These are phyloP conservation scores for Lenwebbia sp. DNA, from an alignment of 345 rosid genomes.

Conservation along the genomic window DNA sequence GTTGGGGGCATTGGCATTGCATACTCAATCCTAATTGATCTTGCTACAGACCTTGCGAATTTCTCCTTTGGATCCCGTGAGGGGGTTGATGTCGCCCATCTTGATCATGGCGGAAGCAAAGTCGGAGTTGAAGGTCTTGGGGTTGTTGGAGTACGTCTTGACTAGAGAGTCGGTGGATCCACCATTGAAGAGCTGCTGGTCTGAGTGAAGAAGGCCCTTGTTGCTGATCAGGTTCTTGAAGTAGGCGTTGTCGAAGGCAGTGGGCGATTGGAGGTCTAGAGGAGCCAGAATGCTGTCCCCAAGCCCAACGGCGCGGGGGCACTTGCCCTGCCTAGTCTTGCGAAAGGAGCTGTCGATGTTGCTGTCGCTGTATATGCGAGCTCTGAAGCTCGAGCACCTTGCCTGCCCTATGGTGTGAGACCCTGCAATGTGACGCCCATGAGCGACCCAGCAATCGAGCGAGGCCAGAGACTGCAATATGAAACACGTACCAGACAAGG, in stretches of 20 bases:
- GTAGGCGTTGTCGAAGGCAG: constrained; percentile 40
- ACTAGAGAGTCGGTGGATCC: constrained; percentile 35
- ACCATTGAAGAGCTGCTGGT: constrained; percentile 33
- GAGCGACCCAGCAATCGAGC: background rate
- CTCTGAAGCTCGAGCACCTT: constrained; percentile 23
- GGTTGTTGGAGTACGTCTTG: constrained; percentile 22
- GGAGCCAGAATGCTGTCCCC: constrained; percentile 21
- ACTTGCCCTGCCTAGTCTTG: constrained; percentile 18
- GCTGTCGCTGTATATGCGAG: constrained; percentile 28
- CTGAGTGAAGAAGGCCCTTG: constrained; percentile 41
- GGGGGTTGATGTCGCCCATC: constrained; percentile 2
- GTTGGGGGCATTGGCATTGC: background rate
- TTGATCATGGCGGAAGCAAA: background rate
- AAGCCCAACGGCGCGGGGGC: constrained; percentile 10
- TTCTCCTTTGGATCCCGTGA: background rate
- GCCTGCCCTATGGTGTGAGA: constrained; percentile 52
- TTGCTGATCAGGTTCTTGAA: constrained; percentile 34
- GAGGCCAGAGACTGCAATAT: background rate
- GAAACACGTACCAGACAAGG: constrained; percentile 46
- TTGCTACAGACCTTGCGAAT: background rate
- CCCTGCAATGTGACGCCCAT: background rate
- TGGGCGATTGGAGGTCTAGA: constrained; percentile 40
- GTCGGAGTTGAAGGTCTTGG: constrained; percentile 10
- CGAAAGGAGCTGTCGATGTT: constrained; percentile 34
- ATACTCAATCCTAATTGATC: background rate